These are phyloP conservation scores for Phyllosticta capitalensis DNA, from an alignment of 2,329 filamentous ascomycete genomes.

Conservation along the genomic window DNA sequence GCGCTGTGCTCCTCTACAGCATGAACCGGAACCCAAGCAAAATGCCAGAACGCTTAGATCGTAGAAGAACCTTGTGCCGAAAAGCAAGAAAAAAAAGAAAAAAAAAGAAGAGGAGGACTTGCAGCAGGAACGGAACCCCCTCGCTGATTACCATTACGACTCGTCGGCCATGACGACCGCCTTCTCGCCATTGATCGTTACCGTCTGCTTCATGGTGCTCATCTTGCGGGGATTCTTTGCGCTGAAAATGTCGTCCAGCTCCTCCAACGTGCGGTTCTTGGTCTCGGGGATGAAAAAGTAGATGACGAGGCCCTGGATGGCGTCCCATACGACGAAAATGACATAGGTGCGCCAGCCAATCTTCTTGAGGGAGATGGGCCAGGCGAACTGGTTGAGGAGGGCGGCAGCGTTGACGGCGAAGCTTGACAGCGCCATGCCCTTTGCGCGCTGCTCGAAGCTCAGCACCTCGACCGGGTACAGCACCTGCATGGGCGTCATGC, in stretches of 20 bases:
- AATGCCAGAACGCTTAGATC: neutral
- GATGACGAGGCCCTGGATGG: slow-evolving; percentile 31
- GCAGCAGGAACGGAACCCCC: neutral
- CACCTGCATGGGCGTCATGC: slow-evolving; percentile 34
- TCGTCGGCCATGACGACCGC: slow-evolving; percentile 18
- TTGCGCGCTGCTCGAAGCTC: slow-evolving; percentile 38
- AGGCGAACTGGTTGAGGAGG: slow-evolving; percentile 24
- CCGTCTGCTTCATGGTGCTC: slow-evolving; percentile 16
- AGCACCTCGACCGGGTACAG: slow-evolving; percentile 42
- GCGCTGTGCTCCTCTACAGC: no score
- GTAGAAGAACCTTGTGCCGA: neutral
- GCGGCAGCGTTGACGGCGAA: slow-evolving; percentile 23
- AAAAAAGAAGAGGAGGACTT: neutral
- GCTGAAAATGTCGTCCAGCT: slow-evolving; percentile 36
- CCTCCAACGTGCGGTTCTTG: slow-evolving; percentile 35
- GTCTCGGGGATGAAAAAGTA: slow-evolving; percentile 30
- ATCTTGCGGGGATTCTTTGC: slow-evolving; percentile 30
- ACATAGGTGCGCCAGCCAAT: slow-evolving; percentile 34
- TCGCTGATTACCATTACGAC: neutral
- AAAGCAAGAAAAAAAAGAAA: neutral
- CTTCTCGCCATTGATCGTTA: slow-evolving; percentile 16
- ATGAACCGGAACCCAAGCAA: neutral
- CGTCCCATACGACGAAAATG: slow-evolving; percentile 33
- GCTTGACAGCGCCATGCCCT: slow-evolving; percentile 24
- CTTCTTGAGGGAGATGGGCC: slow-evolving; percentile 28